phyloP scores from a whole-genome alignment of 331 rosid genomes.

The Rosa hybrid region DNA sequence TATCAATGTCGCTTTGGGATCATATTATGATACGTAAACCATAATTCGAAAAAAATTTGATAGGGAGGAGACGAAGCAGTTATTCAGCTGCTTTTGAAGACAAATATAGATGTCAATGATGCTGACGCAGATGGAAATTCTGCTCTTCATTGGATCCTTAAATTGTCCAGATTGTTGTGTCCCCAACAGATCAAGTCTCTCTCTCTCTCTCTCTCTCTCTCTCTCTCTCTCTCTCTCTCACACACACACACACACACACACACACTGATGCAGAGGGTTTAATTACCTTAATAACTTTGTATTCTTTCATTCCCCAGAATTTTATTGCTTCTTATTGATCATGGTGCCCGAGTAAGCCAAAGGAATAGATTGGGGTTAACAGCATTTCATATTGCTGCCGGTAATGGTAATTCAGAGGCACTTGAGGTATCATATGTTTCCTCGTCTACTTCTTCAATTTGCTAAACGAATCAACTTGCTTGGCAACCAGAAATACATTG shows the following conservation, averaged over 20 bases:
- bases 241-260: slow-evolving; percentile 1
- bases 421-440: slow-evolving; percentile 33
- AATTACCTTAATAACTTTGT: slow-evolving; percentile 3
- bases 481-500: neutral
- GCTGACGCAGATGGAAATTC: slow-evolving; percentile 42
- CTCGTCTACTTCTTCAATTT: neutral
- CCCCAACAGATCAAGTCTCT: slow-evolving; percentile 32
- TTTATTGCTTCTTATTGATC: slow-evolving; percentile 31
- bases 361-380: slow-evolving; percentile 43
- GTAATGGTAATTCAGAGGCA: slow-evolving; percentile 37
- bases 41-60: neutral
- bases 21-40: neutral
- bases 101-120: slow-evolving; percentile 34
- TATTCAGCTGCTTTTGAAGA: slow-evolving; percentile 36
- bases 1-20: neutral
- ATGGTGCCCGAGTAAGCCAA: slow-evolving; percentile 40
- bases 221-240: slow-evolving; percentile 16
- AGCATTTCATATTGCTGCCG: slow-evolving; percentile 44
- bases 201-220: slow-evolving; percentile 26
- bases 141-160: slow-evolving; percentile 50
- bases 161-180: slow-evolving; percentile 17
- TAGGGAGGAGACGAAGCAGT: slow-evolving; percentile 43
- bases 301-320: slow-evolving; percentile 26
- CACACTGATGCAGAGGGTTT: neutral
- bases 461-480: neutral